Evolutionary conservation across 805 yeast species (phyloP), one percentile per base, ranked within the genome.

Genomic region (Naumovozyma baii): DNA sequence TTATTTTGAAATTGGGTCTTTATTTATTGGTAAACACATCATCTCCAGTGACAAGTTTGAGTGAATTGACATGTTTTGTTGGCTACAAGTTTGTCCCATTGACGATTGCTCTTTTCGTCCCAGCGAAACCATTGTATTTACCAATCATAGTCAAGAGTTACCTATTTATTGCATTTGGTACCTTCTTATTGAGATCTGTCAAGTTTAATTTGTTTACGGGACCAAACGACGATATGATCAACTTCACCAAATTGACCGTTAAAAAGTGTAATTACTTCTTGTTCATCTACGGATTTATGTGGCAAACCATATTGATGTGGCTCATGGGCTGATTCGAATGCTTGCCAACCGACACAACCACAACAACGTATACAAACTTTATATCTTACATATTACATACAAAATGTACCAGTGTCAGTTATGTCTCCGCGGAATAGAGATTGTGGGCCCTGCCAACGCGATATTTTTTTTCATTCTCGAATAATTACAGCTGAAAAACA

Each of bases 51-150:
- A 49, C 61, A 14, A 83, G 78, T 49, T 59, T 84, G 31, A 78
- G 88, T 72, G 99, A 92, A 59, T 67, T 92, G 44, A 73, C 84
- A 8, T 80, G 95, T 44, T 92, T 85, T 63, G 80, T 88, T 37
- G 96, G 97, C 29, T 94, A 92, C 70, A 92, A 92, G 61, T 94
- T 86, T 57, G 86, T 94, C 31, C 85, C 95, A 7, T 69, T 82
- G 45, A 72, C 80, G 14, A 57, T 73, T n/a, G 66, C 75, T 38
- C 62, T 80, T 49, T 56, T 78, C 32, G 57, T 74, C 49, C 78
- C 75, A 46, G 69, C 68, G 46, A 54, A 70, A 35, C 64, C 68
- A 32, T 62, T 64, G 19, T 61, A 42, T 42, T 38, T 69, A 18
- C 50, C 68, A 12, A 53, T 74, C 67, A 50, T 70, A 4, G 67